phyloP scores from a whole-genome alignment of 768 basidiomycete species.

The Galerina sulciceps region DNA sequence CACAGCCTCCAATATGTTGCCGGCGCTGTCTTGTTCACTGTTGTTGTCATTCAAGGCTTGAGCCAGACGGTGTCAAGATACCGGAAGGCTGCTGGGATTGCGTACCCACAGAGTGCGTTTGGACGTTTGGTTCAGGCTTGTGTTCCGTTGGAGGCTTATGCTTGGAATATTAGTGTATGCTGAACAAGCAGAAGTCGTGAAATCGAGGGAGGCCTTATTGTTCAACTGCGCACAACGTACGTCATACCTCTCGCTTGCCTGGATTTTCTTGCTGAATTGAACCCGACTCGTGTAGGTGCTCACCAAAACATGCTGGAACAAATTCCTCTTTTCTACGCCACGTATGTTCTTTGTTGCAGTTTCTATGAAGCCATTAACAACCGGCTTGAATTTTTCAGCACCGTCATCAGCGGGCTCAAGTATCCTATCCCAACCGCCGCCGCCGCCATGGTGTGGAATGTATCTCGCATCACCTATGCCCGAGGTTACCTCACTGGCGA shows the following conservation, averaged over 20 bases:
- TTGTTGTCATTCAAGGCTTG: slow-evolving; percentile 58
- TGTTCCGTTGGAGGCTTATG: too few species aligned
- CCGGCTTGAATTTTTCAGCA: slow-evolving; percentile 29
- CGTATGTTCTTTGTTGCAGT: slow-evolving; percentile 33
- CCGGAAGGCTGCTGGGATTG: slow-evolving; percentile 57
- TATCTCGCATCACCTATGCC: slow-evolving; percentile 49
- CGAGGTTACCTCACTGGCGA: slow-evolving; percentile 48
- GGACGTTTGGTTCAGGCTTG: too few species aligned
- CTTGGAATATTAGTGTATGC: slow-evolving; percentile 58
- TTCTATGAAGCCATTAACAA: not conserved
- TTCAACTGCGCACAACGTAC: slow-evolving; percentile 82
- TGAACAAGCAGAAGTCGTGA: slow-evolving; percentile 60
- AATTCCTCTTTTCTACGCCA: slow-evolving; percentile 46
- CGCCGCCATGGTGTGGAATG: slow-evolving; percentile 40
- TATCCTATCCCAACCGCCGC: slow-evolving; percentile 46
- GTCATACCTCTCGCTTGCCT: slow-evolving; percentile 36
- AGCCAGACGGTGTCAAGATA: slow-evolving; percentile 37
- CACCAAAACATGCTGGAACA: slow-evolving; percentile 70
- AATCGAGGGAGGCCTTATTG: slow-evolving; percentile 50
- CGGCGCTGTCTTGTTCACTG: slow-evolving; percentile 55
- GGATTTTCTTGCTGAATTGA: not conserved
- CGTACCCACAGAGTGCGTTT: slow-evolving; percentile 68
- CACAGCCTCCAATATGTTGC: slow-evolving; percentile 60
- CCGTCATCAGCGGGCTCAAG: slow-evolving; percentile 42
- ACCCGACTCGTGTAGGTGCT: slow-evolving; percentile 46